phyloP scores from a whole-genome alignment of 2,329 filamentous ascomycete species.

The Sarocladium brachiariae region DNA sequence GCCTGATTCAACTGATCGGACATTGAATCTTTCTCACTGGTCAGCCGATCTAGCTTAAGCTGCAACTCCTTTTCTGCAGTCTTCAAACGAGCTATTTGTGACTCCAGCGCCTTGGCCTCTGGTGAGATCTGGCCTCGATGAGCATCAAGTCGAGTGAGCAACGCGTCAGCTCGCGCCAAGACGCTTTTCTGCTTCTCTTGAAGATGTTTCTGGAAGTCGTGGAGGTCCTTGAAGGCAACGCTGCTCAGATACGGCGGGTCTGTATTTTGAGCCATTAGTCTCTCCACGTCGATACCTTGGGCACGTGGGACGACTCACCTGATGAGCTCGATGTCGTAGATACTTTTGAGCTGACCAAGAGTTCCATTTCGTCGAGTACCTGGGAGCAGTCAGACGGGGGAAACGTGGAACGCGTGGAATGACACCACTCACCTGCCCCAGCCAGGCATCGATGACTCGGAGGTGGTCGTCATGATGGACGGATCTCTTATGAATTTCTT shows the following conservation, averaged over 20 bases:
- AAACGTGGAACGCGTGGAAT: background rate
- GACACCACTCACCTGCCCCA: slow-evolving; percentile 65
- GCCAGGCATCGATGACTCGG: slow-evolving; percentile 86
- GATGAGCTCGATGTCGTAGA: slow-evolving; percentile 14
- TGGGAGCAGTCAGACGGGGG: slow-evolving; percentile 19
- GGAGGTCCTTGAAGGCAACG: slow-evolving; percentile 54
- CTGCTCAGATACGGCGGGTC: slow-evolving; percentile 51
- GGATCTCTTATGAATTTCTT: slow-evolving; percentile 70
- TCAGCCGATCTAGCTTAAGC: slow-evolving; percentile 67
- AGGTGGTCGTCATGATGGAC: slow-evolving; percentile 89
- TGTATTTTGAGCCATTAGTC: slow-evolving; percentile 24
- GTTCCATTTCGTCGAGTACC: slow-evolving; percentile 55
- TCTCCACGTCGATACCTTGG: background rate
- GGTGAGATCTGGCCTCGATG: slow-evolving; percentile 51
- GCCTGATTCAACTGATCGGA: slow-evolving; percentile 83
- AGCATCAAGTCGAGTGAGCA: slow-evolving; percentile 54
- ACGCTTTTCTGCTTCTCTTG: slow-evolving; percentile 70
- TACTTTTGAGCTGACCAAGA: slow-evolving; percentile 46
- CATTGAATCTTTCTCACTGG: slow-evolving; percentile 74
- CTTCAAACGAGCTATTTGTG: slow-evolving; percentile 66
- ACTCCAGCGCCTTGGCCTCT: slow-evolving; percentile 66
- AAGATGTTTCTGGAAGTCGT: slow-evolving; percentile 77
- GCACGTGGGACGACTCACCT: slow-evolving; percentile 19
- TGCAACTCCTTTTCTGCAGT: slow-evolving; percentile 77
- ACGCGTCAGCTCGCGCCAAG: slow-evolving; percentile 61